Base-by-base conservation (phyloP, 805 yeast species). In the Cyberlindnera mycetangii region DNA sequence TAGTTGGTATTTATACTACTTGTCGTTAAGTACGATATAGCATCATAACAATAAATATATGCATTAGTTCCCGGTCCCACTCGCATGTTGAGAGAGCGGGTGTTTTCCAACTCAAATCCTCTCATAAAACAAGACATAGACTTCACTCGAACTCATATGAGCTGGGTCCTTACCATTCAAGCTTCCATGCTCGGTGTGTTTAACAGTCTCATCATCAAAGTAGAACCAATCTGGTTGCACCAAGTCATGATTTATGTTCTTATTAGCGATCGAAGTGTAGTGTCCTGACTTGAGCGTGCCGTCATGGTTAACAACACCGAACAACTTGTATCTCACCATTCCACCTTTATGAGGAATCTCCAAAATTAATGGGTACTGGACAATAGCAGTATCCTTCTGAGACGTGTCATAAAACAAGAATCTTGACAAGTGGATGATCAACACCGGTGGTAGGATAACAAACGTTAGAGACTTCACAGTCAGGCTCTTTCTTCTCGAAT, bases 361-460 rank as follows among this genome's bases (percentile, higher is more conserved):
- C 38, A 82, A 62, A 10, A 71, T 64, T 37, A 79, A 55, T 4
- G 88, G 88, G 49, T 79, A 82, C 32, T 74, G 70, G 19, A 82
- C 74, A 16, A 67, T 63, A 0, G 80, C 70, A 41, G 72, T 59
- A 47, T 71, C 70, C 53, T 79, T 79, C 55, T 79, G 79, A 2
- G 81, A 74, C 32, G 80, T 61, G 50, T 74, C 76, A 55, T 69
- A 74, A 42, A 72, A 75, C 57, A 55, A 64, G 65, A 92, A 92
- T 52, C 99, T 70, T 51, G 95, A 89, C 50, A 92, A 74, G 62
- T 92, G 96, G 35, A 92, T 78, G 18, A 92, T 82, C 47, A 92
- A 70, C 2, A 86, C 75, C 36, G 78, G 80, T 0, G 99, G 98
- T 30, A 92, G 66, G 36, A 92, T 70, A 2, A 96, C 81, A 38